Base-by-base conservation (phyloP, 2,329 filamentous ascomycete genomes). In the Ambrosiella cleistominuta region DNA sequence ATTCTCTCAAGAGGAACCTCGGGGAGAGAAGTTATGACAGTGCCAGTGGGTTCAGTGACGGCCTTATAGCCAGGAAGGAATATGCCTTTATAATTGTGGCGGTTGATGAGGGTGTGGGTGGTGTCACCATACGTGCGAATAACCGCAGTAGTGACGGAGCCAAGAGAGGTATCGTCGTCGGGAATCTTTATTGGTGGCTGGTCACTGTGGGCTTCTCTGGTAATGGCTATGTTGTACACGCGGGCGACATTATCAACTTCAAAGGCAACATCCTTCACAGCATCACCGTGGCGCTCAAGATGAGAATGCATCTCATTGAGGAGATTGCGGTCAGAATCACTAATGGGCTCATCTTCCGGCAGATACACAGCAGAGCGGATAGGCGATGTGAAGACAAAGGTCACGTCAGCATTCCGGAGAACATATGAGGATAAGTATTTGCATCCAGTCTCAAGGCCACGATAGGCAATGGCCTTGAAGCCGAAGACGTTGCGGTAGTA, bases 121-220 rank as follows among this genome's bases (percentile, higher is more conserved):
- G 91, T 96, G 72, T 97, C 88, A 64, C 91, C 91, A 68, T 96
- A 97, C 4, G 91, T 96, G 70, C 81, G 79, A 68, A 97, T 91
- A 8, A 86, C 85, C 42, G 89, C 91, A 19, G 82, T 80, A 59
- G 78, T 78, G 56, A 95, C 80, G 57, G 77, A 74, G 38, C 88
- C 88, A 35, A 54, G 38, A 27, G 52, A n/a, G 64, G 78, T 67
- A 61, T 82, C 69, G 61, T 82, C 74, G 66, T 86, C 82, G 54
- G 69, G 69, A 42, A 72, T 62, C 5, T 70, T 71, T 36, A 68
- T 70, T 0, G 88, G 88, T 19, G 75, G 69, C 63, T 80, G 75
- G 15, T 94, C 77, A 36, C 83, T 74, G 61, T 74, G 67, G 67
- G 81, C 78, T 37, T 54, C 55, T 62, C 78, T 73, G 62, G 76